phyloP scores from a whole-genome alignment of 1,139 yeast species.

The Casaregolazyma suthepensis region DNA sequence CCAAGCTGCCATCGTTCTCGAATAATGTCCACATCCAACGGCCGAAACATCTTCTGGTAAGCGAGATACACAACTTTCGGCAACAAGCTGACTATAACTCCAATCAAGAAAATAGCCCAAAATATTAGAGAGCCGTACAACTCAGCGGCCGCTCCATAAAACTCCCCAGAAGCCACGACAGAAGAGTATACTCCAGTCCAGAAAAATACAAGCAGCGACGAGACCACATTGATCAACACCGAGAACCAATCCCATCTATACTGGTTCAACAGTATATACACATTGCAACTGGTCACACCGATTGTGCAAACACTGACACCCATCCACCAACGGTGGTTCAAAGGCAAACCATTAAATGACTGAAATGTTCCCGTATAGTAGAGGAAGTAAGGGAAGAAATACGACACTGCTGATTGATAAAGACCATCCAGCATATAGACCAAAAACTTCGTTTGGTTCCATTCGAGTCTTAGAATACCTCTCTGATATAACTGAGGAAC shows the following conservation, averaged over 20 bases:
- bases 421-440: constrained; percentile 81
- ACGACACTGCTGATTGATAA: constrained; percentile 79
- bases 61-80: constrained; percentile 73
- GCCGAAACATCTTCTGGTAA: constrained; percentile 54
- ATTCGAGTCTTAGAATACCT: constrained; percentile 78
- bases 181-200: constrained; percentile 94
- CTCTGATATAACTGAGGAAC: constrained; percentile 88
- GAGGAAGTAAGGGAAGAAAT: constrained; percentile 78
- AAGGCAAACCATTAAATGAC: constrained; percentile 53
- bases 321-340: constrained; percentile 80
- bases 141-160: constrained; percentile 69
- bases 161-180: constrained; percentile 52
- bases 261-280: constrained; percentile 74
- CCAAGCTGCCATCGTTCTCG: constrained; percentile 49
- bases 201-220: constrained; percentile 61
- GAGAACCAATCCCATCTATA: constrained; percentile 94
- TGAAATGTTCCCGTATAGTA: constrained; percentile 54
- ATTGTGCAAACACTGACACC: constrained; percentile 78
- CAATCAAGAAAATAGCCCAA: constrained; percentile 80
- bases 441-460: constrained; percentile 76
- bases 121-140: constrained; percentile 65
- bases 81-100: constrained; percentile 62
- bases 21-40: constrained; percentile 78
- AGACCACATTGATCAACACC: constrained; percentile 51
- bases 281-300: constrained; percentile 72